Conservation (phyloP, 768 basidiomycete species). For the Pisolithus albus region DNA sequence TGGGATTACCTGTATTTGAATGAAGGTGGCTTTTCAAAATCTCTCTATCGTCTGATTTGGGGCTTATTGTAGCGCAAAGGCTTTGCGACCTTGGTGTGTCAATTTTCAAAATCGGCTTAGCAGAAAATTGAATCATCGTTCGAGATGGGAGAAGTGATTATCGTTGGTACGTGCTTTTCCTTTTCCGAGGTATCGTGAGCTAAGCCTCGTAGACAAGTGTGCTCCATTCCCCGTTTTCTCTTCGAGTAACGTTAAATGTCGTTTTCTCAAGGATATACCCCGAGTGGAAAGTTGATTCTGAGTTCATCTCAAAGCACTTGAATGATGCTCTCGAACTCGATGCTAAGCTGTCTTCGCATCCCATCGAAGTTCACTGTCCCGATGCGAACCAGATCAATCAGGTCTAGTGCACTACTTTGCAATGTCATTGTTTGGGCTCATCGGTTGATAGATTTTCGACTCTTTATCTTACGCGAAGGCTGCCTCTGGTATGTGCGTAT, state of each 20-base stretch:
- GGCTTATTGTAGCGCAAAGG: conserved; percentile 33
- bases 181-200: neutral
- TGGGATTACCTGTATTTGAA: conserved; percentile 83
- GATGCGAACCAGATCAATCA: conserved; percentile 83
- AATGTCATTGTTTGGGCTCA: neutral
- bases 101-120: neutral
- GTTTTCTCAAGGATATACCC: conserved; percentile 56
- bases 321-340: conserved; percentile 76
- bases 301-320: conserved; percentile 75
- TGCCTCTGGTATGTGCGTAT: conserved; percentile 49
- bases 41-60: neutral
- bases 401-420: conserved; percentile 24
- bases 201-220: conserved; percentile 44
- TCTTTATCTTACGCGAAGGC: conserved; percentile 82
- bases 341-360: conserved; percentile 81
- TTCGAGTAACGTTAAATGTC: neutral
- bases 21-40: conserved; percentile 43
- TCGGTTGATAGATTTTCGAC: conserved; percentile 70
- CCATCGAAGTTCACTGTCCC: conserved; percentile 86
- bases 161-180: conserved; percentile 47
- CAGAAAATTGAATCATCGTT: conserved; percentile 2
- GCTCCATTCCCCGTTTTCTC: conserved; percentile 7
- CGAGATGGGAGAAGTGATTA: conserved; percentile 84
- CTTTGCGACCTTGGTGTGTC: conserved; percentile 74
- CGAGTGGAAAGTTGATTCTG: conserved; percentile 78